Conservation (phyloP, 2,329 filamentous ascomycete species). For the Aspergillus sp. region DNA sequence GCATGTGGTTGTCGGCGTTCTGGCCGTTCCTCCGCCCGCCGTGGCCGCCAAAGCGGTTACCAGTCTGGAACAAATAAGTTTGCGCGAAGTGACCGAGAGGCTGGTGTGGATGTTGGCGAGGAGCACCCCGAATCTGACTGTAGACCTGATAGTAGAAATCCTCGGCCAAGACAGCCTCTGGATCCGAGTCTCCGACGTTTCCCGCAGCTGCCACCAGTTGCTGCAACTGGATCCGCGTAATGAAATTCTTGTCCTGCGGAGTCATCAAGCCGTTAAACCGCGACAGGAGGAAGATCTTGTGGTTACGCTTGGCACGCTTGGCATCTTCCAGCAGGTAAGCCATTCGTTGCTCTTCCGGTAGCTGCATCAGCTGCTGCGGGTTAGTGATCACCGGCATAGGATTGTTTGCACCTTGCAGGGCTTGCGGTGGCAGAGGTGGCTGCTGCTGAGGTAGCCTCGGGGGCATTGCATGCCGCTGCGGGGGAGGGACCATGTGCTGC, state of each 20-base stretch:
- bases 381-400: slow-evolving; percentile 55
- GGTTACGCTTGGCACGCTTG: slow-evolving; percentile 90
- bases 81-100: slow-evolving; percentile 94
- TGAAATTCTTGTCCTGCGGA: slow-evolving; percentile 98
- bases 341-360: slow-evolving; percentile 77
- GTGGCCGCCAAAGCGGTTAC: slow-evolving; percentile 65
- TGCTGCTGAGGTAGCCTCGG: slow-evolving; percentile 32
- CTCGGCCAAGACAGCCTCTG: slow-evolving; percentile 74
- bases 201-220: slow-evolving; percentile 90
- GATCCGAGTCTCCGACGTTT: slow-evolving; percentile 70
- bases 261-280: slow-evolving; percentile 98
- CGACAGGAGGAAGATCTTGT: slow-evolving; percentile 91
- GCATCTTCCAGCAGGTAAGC: slow-evolving; percentile 85
- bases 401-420: slow-evolving; percentile 27
- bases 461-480: slow-evolving; percentile 29
- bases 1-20: slow-evolving; percentile 92
- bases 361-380: slow-evolving; percentile 64
- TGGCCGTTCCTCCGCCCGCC: slow-evolving; percentile 65
- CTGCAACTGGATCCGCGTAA: slow-evolving; percentile 94
- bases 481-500: slow-evolving; percentile 34
- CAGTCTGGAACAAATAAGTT: slow-evolving; percentile 94
- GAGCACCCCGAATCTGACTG: slow-evolving; percentile 83
- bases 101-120: slow-evolving; percentile 84
- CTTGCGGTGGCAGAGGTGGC: slow-evolving; percentile 23
- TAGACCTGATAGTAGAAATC: slow-evolving; percentile 99